Evolutionary conservation across 305 asterid species (phyloP).

Genomic region (Fraxinus nigra): DNA sequence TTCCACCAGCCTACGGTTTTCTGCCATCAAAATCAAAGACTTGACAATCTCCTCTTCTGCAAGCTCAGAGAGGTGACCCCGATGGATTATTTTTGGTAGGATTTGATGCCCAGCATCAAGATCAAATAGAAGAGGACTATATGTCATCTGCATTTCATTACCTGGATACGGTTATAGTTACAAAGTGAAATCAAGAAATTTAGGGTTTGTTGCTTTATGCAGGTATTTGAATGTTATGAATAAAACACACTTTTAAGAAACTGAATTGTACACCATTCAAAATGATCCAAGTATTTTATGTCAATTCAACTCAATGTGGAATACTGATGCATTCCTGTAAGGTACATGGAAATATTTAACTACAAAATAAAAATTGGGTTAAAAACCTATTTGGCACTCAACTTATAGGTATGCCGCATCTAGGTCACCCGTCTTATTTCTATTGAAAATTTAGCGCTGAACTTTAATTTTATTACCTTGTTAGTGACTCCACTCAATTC

Average conservation of each 20-base stretch:
- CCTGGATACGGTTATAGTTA: slow-evolving; percentile 38
- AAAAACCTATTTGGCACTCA: not conserved
- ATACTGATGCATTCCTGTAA: not conserved
- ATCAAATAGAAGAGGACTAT: slow-evolving; percentile 68
- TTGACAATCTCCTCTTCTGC: slow-evolving; percentile 70
- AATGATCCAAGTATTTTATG: not conserved
- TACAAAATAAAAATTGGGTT: not conserved
- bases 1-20: slow-evolving; percentile 34
- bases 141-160: slow-evolving; percentile 30
- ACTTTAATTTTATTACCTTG: not conserved
- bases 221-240: not conserved
- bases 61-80: slow-evolving; percentile 65
- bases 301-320: not conserved
- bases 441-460: not conserved
- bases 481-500: not conserved
- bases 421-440: not conserved
- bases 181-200: slow-evolving; percentile 18
- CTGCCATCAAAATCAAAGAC: slow-evolving; percentile 52
- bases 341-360: not conserved
- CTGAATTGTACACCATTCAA: not conserved
- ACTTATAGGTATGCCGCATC: not conserved
- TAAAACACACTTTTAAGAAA: not conserved
- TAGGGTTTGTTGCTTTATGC: not conserved
- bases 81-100: slow-evolving; percentile 59
- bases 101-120: slow-evolving; percentile 77